Evolutionary conservation across 1,139 yeast species (phyloP), one percentile per base, ranked within the genome.

Genomic region (Taphrina wiesneri): DNA sequence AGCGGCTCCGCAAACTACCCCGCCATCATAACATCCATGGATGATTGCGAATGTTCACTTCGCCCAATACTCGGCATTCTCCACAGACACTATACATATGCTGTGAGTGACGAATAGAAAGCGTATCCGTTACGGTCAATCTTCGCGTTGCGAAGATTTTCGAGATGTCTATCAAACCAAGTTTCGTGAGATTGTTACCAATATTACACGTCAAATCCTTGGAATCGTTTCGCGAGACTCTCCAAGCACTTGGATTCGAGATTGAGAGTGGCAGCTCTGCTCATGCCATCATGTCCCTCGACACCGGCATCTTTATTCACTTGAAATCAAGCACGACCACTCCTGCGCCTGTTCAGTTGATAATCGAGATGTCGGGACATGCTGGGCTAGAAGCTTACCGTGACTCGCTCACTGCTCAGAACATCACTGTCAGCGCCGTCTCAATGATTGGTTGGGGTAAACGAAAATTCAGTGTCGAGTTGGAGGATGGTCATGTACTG

Each of bases 391-490:
- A 52, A 15, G 13, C 6, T 5, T 52, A 34, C n/a, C 41, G 56
- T 5, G 28, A 30, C 25, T 28, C 21, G 23, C 19, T 26, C 53
- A 23, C 13, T 28, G 21, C 53, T 26, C 34, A 15, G 19, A 34
- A n/a, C 17, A 13, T 30, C 43, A 19, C 17, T 1, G 43, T 30
- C 17, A 13, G 28, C 9, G 56, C 30, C n/a, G 25, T 59, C n/a
- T 17, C 43, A 30, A 25, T 17, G 19, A 26, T 49, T 32, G 63
- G 63, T 6, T 59, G 63, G 63, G 63, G 63, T 0, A 36, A 59
- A 17, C 23, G 43, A 26, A 36, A 59, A n/a, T 59, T 59, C 34
- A 25, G 15, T 9, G 23, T 59, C 34, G 25, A 32, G 25, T 21
- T 32, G n/a, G 43, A 25, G 21, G 56, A 59, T 23, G 63, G 39